Percentiles rank a stretch among this genome's conserved stretches.
Evolutionary conservation across 1,139 yeast species (phyloP).

Genomic region (Suhomyces terraborum): DNA sequence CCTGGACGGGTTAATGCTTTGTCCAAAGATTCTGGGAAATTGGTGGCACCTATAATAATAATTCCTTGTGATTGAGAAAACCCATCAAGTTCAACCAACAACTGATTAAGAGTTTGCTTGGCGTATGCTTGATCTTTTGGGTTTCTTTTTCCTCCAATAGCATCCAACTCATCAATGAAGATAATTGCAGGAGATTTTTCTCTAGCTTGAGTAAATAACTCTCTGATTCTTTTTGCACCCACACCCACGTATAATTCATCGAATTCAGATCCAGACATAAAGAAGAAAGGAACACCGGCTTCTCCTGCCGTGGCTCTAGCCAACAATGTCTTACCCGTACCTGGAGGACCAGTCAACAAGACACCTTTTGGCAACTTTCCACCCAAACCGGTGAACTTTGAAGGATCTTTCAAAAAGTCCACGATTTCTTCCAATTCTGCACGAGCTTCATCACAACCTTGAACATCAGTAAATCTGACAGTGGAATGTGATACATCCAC

Average conservation of each 20-base stretch:
- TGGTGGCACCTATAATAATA: conserved; percentile 96
- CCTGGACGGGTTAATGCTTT: conserved; percentile 98
- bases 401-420: conserved; percentile 92
- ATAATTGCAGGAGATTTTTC: conserved; percentile 96
- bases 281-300: conserved; percentile 98
- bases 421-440: conserved; percentile 96
- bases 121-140: conserved; percentile 98
- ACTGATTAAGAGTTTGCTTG: conserved; percentile 93
- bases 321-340: conserved; percentile 96
- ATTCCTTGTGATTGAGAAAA: conserved; percentile 92
- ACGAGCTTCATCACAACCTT: conserved; percentile 98
- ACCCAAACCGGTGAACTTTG: conserved; percentile 93
- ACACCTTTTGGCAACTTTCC: conserved; percentile 98
- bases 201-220: conserved; percentile 88
- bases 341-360: conserved; percentile 96
- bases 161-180: conserved; percentile 95
- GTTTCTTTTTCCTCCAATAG: conserved; percentile 96
- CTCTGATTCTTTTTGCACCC: conserved; percentile 97
- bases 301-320: conserved; percentile 99
- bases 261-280: conserved; percentile 98
- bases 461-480: conserved; percentile 88
- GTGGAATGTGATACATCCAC: conserved; percentile 85
- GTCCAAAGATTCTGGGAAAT: conserved; percentile 95
- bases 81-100: conserved; percentile 94
- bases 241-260: conserved; percentile 98